These are phyloP conservation scores for Rhododendron mucronatum DNA, from an alignment of 148 eudicot genomes.

Conservation along the genomic window DNA sequence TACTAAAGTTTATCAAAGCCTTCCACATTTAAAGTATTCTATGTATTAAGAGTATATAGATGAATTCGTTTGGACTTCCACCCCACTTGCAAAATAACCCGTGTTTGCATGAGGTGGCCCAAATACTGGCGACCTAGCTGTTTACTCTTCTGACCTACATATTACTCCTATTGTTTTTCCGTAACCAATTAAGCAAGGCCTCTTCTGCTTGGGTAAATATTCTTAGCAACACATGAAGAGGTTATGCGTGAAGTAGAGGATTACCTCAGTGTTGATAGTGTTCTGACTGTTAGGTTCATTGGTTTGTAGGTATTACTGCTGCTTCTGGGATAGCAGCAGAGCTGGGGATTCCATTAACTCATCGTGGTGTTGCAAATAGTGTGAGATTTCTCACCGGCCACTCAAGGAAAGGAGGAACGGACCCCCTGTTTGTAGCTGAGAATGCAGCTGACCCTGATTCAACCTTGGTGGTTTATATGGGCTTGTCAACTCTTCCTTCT, in stretches of 20 bases:
- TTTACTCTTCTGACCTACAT: not conserved
- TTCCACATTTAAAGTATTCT: not conserved
- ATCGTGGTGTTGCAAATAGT: conserved; percentile 85
- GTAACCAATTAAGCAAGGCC: not conserved
- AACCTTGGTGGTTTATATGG: conserved; percentile 94
- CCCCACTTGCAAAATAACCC: not conserved
- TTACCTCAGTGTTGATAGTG: not conserved
- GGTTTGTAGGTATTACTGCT: conserved; percentile 80
- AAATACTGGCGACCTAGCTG: not conserved
- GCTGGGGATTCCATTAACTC: conserved; percentile 89
- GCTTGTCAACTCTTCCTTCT: conserved; percentile 89
- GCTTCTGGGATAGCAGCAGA: conserved; percentile 98
- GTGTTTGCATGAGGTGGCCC: not conserved
- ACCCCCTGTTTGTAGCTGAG: conserved; percentile 82
- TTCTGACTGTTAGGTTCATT: not conserved
- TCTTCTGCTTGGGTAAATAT: not conserved
- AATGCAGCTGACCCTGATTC: conserved; percentile 95
- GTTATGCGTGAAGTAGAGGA: not conserved
- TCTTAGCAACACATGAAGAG: not conserved
- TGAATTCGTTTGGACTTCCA: not conserved
- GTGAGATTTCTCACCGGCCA: conserved; percentile 95
- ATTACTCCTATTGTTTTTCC: not conserved
- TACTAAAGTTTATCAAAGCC: not conserved
- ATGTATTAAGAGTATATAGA: not conserved
- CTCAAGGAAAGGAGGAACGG: conserved; percentile 88